Base-by-base conservation (phyloP, 306 rosid genomes). In the Boehmeria nivea region DNA sequence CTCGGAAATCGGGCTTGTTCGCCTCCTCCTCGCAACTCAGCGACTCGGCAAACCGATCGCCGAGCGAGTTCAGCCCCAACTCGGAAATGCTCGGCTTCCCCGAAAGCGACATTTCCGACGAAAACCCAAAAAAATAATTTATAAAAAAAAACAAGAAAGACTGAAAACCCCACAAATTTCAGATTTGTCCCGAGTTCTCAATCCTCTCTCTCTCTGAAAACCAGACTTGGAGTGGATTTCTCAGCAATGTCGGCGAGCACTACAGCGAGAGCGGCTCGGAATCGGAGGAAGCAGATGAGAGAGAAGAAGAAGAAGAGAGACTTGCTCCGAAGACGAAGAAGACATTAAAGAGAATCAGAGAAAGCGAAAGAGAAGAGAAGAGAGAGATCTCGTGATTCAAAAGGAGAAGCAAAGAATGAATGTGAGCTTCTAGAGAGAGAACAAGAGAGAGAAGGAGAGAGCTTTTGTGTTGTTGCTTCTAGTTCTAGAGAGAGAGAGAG, bases 401-500 rank as follows among this genome's bases (percentile, higher is more conserved):
- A 78, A 78, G 72, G 73, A 73, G 82, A 79, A 81, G 95, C 81
- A 86, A 89, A 72, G 95, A 90, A 90, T 83, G 94, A 83, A 83
- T 79, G 84, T 67, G 86, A 79, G 73, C 55, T 57, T 51, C 33
- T 33, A 33, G 38, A 33, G 38, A 33, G 38, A 33, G 23, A 63
- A 51, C 54, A 63, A 66, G 65, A 57, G 65, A 52, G 67, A 72
- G 38, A 66, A 44, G 65, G 28, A 43, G 20, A 48, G 39, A 13
- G 12, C 37, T n/a, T 20, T 11, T 54, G 14, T 28, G 25, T 26
- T 16, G 15, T 24, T 55, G 21, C n/a, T 43, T 31, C 10, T 17
- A 17, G n/a, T 48, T n/a, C 14, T 19, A 38, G 49, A 65, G 44
- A 51, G 60, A 58, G 66, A 36, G 39, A 74, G 60, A 57, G 59